phyloP scores from a whole-genome alignment of 78 protist genomes.

The Thecamonas trahens region DNA sequence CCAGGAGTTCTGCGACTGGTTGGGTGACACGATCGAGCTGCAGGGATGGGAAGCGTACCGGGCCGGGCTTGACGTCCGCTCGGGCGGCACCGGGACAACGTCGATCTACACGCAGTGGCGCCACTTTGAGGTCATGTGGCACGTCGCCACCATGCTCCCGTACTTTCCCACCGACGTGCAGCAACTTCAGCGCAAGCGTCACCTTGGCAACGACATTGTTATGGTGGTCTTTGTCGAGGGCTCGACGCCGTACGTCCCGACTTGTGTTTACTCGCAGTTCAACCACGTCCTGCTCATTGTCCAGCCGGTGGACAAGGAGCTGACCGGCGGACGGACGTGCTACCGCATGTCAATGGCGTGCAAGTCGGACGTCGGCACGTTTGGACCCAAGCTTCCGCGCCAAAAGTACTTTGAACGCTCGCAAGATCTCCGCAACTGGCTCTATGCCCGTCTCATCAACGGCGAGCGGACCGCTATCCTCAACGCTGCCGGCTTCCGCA shows the following conservation, averaged over 20 bases:
- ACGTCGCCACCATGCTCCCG: slow-evolving; percentile 67
- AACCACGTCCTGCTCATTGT: not conserved
- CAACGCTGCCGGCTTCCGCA: no score
- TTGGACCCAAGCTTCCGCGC: not conserved
- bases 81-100: slow-evolving; percentile 45
- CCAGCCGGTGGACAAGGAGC: no score
- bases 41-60: slow-evolving; percentile 38
- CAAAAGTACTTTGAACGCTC: no score
- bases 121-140: slow-evolving; percentile 66
- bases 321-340: not conserved
- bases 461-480: no score
- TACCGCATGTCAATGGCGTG: not conserved
- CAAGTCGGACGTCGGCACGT: not conserved
- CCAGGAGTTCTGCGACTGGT: slow-evolving; percentile 49
- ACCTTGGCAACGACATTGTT: slow-evolving; percentile 72
- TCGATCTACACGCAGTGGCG: slow-evolving; percentile 31
- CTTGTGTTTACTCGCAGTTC: slow-evolving; percentile 1
- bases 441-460: no score
- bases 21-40: slow-evolving; percentile 53
- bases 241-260: slow-evolving; percentile 11
- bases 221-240: slow-evolving; percentile 54
- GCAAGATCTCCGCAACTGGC: no score
- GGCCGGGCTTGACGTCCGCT: slow-evolving; percentile 56
- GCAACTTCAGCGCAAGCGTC: slow-evolving; percentile 69
- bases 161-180: slow-evolving; percentile 41